Conservation (phyloP, 2,329 filamentous ascomycete species). For the Sclerotinia nivalis region DNA sequence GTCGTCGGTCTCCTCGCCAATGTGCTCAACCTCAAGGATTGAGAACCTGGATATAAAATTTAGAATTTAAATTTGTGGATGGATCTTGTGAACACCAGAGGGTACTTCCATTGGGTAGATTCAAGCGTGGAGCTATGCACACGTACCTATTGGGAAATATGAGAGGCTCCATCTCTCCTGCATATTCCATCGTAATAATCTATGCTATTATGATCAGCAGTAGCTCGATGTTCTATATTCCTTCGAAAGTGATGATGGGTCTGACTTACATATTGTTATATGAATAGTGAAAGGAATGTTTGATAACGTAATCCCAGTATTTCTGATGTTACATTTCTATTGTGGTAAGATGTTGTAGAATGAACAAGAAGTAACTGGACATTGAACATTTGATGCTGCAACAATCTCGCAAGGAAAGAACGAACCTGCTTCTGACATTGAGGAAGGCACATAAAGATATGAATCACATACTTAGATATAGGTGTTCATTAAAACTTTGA, state of each 20-base stretch:
- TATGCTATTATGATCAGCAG: neutral
- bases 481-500: accelerated
- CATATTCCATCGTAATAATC: neutral
- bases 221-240: accelerated
- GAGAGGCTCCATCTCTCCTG: neutral
- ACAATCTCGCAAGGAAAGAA: neutral
- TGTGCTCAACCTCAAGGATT: neutral
- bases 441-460: neutral
- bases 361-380: no score
- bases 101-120: no score
- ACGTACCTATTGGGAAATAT: neutral
- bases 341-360: neutral
- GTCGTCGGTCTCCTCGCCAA: neutral
- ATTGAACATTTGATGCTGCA: neutral
- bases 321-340: neutral
- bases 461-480: no score
- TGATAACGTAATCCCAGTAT: neutral
- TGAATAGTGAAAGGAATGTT: neutral
- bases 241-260: accelerated
- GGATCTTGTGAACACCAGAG: accelerated
- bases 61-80: neutral
- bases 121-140: no score
- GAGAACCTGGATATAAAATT: neutral
- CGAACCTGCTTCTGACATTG: neutral
- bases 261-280: neutral